Conservation (phyloP, 139 green algal species). For the Coelastrella sp. region DNA sequence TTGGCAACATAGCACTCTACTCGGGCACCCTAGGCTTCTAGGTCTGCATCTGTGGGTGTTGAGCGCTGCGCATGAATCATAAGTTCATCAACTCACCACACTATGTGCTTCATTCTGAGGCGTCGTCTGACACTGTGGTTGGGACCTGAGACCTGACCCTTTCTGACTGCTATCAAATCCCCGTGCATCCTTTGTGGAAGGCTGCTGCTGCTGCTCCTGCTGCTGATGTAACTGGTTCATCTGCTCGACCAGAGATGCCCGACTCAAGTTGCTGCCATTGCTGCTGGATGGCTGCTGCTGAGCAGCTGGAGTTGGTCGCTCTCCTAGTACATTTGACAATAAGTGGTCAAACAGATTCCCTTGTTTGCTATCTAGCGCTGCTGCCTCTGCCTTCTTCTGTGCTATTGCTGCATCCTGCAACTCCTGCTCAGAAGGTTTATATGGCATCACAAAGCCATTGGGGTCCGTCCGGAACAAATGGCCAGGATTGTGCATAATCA, state of each 20-base stretch:
- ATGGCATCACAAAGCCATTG: slow-evolving; percentile 57
- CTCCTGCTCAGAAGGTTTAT: not conserved
- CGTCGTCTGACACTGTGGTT: not conserved
- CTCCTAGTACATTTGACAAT: slow-evolving; percentile 9
- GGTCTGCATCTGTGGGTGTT: too few species aligned
- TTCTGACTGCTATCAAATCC: not conserved
- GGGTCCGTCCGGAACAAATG: slow-evolving; percentile 54
- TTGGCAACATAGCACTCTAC: too few species aligned
- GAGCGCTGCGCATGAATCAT: too few species aligned
- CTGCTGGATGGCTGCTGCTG: slow-evolving; percentile 34
- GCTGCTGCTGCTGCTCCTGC: slow-evolving; percentile 37
- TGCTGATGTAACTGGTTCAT: slow-evolving; percentile 33
- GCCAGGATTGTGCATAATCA: slow-evolving; percentile 52
- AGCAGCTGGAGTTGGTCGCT: not conserved
- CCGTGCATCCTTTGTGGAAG: not conserved
- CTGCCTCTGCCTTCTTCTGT: not conserved
- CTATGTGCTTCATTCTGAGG: not conserved
- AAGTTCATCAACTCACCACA: not conserved
- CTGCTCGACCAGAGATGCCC: slow-evolving; percentile 1
- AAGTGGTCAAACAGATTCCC: slow-evolving; percentile 35
- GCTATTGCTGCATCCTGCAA: slow-evolving; percentile 20
- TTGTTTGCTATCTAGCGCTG: slow-evolving; percentile 12
- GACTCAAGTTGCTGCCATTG: slow-evolving; percentile 10
- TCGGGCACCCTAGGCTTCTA: too few species aligned
- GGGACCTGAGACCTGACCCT: not conserved